phyloP scores from a whole-genome alignment of 2,329 filamentous ascomycete genomes.

The Colletotrichum sp. region DNA sequence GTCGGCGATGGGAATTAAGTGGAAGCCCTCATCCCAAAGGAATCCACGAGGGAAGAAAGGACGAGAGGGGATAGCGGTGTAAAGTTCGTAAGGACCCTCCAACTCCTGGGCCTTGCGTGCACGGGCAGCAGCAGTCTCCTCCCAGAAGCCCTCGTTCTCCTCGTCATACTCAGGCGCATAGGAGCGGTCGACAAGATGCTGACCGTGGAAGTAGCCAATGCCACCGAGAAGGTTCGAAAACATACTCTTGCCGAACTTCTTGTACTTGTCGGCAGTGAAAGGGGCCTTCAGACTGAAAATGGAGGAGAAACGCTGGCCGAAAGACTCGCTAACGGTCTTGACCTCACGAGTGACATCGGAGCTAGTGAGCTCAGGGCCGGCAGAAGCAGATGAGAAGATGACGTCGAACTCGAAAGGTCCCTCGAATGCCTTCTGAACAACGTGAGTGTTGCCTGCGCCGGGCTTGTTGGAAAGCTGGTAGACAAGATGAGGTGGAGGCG shows the following conservation, averaged over 20 bases:
- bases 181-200: constrained; percentile 87
- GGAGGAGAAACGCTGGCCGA: constrained; percentile 75
- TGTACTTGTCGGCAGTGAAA: constrained; percentile 75
- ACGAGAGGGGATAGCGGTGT: constrained; percentile 88
- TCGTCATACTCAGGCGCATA: constrained; percentile 94
- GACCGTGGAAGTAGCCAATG: constrained; percentile 93
- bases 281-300: constrained; percentile 78
- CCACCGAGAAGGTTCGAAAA: constrained; percentile 94
- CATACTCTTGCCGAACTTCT: constrained; percentile 83
- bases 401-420: constrained; percentile 94
- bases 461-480: constrained; percentile 79
- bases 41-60: constrained; percentile 98
- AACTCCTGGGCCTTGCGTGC: constrained; percentile 69
- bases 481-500: constrained; percentile 83
- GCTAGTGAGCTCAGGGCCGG: constrained; percentile 52
- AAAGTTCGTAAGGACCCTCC: constrained; percentile 87
- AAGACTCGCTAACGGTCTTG: constrained; percentile 67
- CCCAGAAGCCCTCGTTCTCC: constrained; percentile 94
- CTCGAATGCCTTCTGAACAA: constrained; percentile 90
- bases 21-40: constrained; percentile 98
- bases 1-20: constrained; percentile 87
- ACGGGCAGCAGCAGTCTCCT: constrained; percentile 83
- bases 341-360: constrained; percentile 76
- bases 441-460: constrained; percentile 78
- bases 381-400: constrained; percentile 72